Evolutionary conservation across 495 filamentous ascomycete genomes (phyloP).

Genomic region (Penicillium manginii): DNA sequence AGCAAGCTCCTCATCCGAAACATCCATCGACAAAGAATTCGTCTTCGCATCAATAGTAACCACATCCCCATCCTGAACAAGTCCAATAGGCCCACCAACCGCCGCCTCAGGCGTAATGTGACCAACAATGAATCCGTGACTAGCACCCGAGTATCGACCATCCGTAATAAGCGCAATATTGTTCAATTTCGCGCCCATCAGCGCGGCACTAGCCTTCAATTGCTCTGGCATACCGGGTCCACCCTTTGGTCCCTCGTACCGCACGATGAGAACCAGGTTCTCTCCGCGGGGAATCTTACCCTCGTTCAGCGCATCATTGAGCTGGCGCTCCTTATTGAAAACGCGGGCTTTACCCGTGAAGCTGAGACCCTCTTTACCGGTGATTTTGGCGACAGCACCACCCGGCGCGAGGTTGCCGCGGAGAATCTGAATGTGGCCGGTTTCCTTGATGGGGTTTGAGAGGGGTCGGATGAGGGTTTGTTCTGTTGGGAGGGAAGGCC

Average conservation of each 20-base stretch:
- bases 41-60: conserved; percentile 85
- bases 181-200: conserved; percentile 88
- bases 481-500: conserved; percentile 76
- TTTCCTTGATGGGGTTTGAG: conserved; percentile 81
- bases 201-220: conserved; percentile 81
- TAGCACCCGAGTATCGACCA: conserved; percentile 87
- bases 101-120: conserved; percentile 93
- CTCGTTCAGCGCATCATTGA: conserved; percentile 73
- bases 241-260: conserved; percentile 94
- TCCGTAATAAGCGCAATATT: conserved; percentile 95
- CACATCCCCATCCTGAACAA: conserved; percentile 79
- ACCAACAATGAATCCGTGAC: conserved; percentile 94
- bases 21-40: conserved; percentile 76
- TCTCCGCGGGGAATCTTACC: conserved; percentile 74
- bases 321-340: conserved; percentile 86
- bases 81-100: conserved; percentile 78
- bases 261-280: conserved; percentile 90
- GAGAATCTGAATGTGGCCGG: conserved; percentile 89
- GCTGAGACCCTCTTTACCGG: conserved; percentile 84
- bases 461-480: conserved; percentile 87
- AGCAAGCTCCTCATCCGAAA: conserved; percentile 74
- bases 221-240: conserved; percentile 99
- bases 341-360: conserved; percentile 85
- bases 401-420: conserved; percentile 89
- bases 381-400: conserved; percentile 97